Evolutionary conservation across 352 stramenopile species (phyloP), one percentile per base, ranked within the genome.

Genomic region (Phytophthora cryptogea): DNA sequence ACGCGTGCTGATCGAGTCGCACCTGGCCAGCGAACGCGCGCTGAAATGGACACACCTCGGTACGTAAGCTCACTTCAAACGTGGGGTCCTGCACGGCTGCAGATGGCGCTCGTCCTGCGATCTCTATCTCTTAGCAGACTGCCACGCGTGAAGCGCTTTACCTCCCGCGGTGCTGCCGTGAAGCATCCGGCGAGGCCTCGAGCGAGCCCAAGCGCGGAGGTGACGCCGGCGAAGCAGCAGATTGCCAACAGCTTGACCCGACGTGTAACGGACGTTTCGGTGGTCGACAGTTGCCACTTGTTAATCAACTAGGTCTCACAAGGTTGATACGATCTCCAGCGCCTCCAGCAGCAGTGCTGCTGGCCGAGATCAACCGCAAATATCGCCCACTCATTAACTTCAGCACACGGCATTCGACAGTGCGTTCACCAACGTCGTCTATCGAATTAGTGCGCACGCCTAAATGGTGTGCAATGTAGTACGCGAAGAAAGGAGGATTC

Each of bases 181-280:
- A 35, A 35, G 31, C 4, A 35, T 11, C 31, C 3, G 31, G 31
- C 14, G n/a, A n/a, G n/a, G n/a, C n/a, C n/a, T n/a, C n/a, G n/a
- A n/a, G n/a, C n/a, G n/a, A n/a, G 45, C 44, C 54, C 36, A 48
- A 43, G 30, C 10, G 45, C 30, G n/a, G 27, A 47, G 26, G 13
- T 20, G 37, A 43, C 37, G 37, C 37, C 32, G 32, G 11, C 32
- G 32, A 37, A 37, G 32, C 32, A 13, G 9, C 10, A n/a, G 31
- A 36, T 36, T 23, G 20, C 20, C 20, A 9, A 4, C 11, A 7
- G 8, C 16, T 17, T 30, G 53, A 27, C 39, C 57, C 48, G 27
- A 60, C 49, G 49, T 65, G 57, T 54, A 65, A 65, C 57, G 50
- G 46, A 36, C 41, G 17, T 65, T 65, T 65, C 48, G 42, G 48